Conservation (phyloP, 2,329 filamentous ascomycete genomes). For the Phyllosticta citribraziliensis region DNA sequence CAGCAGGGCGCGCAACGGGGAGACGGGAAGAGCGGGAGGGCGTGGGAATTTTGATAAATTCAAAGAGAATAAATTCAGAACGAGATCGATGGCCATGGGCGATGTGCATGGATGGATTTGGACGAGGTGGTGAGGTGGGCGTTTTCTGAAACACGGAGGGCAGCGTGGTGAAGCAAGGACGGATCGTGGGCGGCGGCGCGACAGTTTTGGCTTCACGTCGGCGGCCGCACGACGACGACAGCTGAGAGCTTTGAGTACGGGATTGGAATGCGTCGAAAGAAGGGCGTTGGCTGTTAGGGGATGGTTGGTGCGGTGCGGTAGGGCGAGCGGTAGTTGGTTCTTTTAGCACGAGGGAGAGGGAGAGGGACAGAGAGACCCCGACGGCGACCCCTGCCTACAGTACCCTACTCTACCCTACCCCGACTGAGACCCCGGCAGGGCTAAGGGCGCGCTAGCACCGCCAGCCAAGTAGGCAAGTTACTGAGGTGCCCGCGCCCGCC, state of each 20-base stretch:
- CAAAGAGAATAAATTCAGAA: neutral
- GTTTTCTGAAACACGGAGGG: neutral
- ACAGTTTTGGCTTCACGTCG: neutral
- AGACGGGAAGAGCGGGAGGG: too few species aligned
- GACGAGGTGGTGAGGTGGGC: neutral
- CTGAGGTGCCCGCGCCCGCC: too few species aligned
- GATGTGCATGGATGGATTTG: neutral
- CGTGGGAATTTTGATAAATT: too few species aligned
- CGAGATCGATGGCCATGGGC: neutral
- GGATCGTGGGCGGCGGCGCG: neutral
- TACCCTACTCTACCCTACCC: too few species aligned
- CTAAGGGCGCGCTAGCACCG: too few species aligned
- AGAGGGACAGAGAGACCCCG: too few species aligned
- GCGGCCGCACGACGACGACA: neutral
- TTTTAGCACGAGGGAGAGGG: too few species aligned
- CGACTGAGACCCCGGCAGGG: too few species aligned
- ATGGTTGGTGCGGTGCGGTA: too few species aligned
- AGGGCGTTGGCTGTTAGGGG: neutral
- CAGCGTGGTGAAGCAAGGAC: neutral
- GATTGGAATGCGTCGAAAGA: neutral
- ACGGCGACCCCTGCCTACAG: too few species aligned
- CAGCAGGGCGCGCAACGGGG: neutral
- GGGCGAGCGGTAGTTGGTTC: too few species aligned
- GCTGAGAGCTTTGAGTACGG: neutral
- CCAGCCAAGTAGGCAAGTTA: too few species aligned